Evolutionary conservation across 1,284 basidiomycete genomes (phyloP).

Genomic region (Microbotryomycetes sp.): DNA sequence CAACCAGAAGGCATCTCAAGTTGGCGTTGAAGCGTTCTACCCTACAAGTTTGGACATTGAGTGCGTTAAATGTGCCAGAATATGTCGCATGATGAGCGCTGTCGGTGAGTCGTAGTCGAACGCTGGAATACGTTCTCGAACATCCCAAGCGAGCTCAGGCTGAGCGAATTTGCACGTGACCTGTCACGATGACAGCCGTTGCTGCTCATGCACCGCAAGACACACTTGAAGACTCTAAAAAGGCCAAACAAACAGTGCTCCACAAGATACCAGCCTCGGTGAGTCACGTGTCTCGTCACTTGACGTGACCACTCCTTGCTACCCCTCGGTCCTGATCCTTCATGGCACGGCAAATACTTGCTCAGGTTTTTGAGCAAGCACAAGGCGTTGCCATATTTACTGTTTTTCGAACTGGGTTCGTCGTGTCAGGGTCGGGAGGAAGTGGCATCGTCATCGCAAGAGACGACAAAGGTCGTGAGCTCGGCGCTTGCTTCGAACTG

Average conservation of each 20-base stretch:
- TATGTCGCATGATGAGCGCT: slow-evolving; percentile 21
- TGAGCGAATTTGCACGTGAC: neutral
- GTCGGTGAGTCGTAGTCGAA: slow-evolving; percentile 10
- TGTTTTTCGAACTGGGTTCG: slow-evolving; percentile 39
- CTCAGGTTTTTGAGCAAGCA: slow-evolving; percentile 13
- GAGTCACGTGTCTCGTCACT: slow-evolving; percentile 9
- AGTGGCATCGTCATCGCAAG: slow-evolving; percentile 40
- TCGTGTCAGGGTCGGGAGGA: slow-evolving; percentile 32
- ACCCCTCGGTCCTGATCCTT: too few species aligned
- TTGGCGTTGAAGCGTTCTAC: neutral
- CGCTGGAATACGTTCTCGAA: neutral
- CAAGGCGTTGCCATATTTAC: slow-evolving; percentile 40
- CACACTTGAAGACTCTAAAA: slow-evolving; percentile 19
- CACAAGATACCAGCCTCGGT: slow-evolving; percentile 38
- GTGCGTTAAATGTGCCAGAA: slow-evolving; percentile 24
- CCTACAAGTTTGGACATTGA: slow-evolving; percentile 29
- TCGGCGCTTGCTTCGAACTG: neutral
- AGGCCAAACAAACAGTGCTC: slow-evolving; percentile 39
- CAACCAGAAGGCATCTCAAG: neutral
- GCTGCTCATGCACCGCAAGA: slow-evolving; percentile 18
- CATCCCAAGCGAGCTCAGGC: neutral
- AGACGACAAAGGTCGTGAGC: slow-evolving; percentile 36
- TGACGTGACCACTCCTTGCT: slow-evolving; percentile 38
- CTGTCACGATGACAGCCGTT: neutral
- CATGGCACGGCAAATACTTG: neutral